Conservation (phyloP, 179 eudicot genomes). For the Actinidia chinensis region DNA sequence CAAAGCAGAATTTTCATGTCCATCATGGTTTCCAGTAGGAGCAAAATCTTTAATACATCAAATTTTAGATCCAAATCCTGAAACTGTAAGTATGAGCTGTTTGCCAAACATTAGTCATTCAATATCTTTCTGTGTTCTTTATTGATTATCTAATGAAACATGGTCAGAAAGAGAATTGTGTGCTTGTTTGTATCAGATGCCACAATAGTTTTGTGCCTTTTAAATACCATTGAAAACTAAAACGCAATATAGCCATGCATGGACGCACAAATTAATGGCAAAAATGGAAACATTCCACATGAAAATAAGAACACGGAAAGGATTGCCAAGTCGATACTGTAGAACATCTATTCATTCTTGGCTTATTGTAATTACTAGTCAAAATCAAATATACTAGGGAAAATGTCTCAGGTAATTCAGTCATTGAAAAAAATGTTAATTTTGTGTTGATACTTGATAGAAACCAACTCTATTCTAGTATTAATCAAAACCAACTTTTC, state of each 20-base stretch:
- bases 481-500: neutral
- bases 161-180: neutral
- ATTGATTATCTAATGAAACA: neutral
- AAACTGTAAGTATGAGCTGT: constrained; percentile 53
- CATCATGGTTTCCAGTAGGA: constrained; percentile 87
- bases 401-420: neutral
- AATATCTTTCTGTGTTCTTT: neutral
- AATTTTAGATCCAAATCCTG: constrained; percentile 89
- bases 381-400: neutral
- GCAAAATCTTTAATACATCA: constrained; percentile 77
- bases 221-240: neutral
- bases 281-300: too few species aligned
- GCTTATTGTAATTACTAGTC: neutral
- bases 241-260: neutral
- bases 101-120: neutral
- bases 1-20: constrained; percentile 76
- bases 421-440: neutral
- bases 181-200: neutral
- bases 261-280: neutral
- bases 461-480: neutral
- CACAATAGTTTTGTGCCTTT: neutral
- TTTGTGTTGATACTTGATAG: neutral
- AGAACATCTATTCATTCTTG: neutral
- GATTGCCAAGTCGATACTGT: neutral
- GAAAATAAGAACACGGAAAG: neutral